Evolutionary conservation across 805 yeast genomes (phyloP).

Genomic region (Wilhelminamyces savonicus): DNA sequence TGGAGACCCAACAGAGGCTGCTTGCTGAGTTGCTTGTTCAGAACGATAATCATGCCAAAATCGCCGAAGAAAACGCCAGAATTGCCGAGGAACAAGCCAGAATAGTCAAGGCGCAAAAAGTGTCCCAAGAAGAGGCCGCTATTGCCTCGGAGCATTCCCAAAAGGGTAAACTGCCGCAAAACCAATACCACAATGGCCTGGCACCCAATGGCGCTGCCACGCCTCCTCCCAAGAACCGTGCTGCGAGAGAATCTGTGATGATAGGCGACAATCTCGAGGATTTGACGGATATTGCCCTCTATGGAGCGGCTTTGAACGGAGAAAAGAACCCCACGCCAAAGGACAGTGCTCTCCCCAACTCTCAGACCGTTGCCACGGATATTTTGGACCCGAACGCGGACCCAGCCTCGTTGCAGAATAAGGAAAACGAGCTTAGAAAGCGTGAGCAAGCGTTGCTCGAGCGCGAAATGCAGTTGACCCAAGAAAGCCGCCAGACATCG

Average conservation of each 20-base stretch:
- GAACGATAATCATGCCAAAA: conserved; percentile 2
- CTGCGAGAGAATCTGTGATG: conserved; percentile 13
- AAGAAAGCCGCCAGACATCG: no score
- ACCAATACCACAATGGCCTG: no score
- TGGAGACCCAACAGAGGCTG: conserved; percentile 11
- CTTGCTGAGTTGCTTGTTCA: conserved; percentile 1
- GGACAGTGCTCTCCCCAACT: background rate
- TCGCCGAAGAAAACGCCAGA: conserved; percentile 7
- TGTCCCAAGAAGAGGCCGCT: background rate
- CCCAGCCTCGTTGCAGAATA: conserved; percentile 11
- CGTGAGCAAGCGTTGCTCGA: conserved; percentile 20
- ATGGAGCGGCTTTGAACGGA: conserved; percentile 29
- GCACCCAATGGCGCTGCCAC: no score
- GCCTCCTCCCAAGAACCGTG: no score
- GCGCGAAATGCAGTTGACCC: conserved; percentile 4
- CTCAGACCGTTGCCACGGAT: background rate
- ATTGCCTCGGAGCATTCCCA: background rate
- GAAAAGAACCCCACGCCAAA: conserved; percentile 8
- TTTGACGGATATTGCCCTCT: conserved; percentile 29
- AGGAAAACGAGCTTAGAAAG: conserved; percentile 18
- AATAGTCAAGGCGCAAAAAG: no score
- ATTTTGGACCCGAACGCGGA: conserved; percentile 1
- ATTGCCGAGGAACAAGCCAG: no score
- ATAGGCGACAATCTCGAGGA: conserved; percentile 24
- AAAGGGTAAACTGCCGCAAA: background rate